Evolutionary conservation across 257 asterid genomes (phyloP).

Genomic region (Solanum tacnaense): DNA sequence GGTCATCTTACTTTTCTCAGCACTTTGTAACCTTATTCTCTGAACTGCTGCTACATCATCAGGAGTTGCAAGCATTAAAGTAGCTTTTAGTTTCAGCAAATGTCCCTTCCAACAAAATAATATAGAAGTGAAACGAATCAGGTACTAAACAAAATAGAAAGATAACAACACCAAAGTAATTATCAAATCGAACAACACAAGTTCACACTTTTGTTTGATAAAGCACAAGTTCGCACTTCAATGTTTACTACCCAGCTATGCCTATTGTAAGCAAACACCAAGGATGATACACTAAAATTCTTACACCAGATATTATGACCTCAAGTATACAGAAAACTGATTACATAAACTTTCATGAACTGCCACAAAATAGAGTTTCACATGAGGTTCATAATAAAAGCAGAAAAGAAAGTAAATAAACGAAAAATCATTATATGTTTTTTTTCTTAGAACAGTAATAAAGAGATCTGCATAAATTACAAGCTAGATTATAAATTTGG

Average conservation of each 20-base stretch:
- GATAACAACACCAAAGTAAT: neutral
- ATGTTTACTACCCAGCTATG: neutral
- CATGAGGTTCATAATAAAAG: neutral
- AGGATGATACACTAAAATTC: neutral
- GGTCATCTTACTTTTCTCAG: constrained; percentile 88
- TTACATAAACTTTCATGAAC: neutral
- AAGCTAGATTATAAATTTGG: neutral
- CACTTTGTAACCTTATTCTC: constrained; percentile 67
- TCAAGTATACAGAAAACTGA: neutral
- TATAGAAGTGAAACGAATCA: neutral
- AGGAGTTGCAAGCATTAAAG: constrained; percentile 85
- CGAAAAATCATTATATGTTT: neutral
- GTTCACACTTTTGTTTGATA: neutral
- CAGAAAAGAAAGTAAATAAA: neutral
- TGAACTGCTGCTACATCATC: constrained; percentile 86
- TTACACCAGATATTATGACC: neutral
- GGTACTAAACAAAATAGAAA: neutral
- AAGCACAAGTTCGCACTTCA: neutral
- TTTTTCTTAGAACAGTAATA: neutral
- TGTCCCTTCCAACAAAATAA: constrained; percentile 54
- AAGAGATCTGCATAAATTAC: neutral
- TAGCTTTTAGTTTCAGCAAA: constrained; percentile 84
- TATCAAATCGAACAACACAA: neutral
- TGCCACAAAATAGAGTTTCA: neutral
- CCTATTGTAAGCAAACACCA: neutral